Conservation (phyloP, 2,329 filamentous ascomycete species). For the Claviceps paspali region DNA sequence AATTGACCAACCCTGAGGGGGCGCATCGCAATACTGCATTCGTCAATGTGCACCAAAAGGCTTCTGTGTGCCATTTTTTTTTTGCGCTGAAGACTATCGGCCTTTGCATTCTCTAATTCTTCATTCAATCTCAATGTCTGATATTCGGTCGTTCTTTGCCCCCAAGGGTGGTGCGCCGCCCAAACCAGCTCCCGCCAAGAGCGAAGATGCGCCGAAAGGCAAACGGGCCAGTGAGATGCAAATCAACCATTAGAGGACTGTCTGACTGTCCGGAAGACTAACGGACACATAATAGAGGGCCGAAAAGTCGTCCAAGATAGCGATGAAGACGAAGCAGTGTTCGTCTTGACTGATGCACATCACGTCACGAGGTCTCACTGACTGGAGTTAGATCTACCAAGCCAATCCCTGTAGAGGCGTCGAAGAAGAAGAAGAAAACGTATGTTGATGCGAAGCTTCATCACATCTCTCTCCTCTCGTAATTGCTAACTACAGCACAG, state of each 20-base stretch:
- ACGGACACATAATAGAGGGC: slow-evolving; percentile 23
- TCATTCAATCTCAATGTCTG: slow-evolving; percentile 46
- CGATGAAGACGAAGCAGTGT: slow-evolving; percentile 49
- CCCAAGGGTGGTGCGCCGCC: slow-evolving; percentile 48
- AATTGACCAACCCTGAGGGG: too few relatives aligned
- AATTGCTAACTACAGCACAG: slow-evolving; percentile 12
- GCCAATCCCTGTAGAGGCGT: slow-evolving; percentile 29
- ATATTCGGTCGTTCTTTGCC: slow-evolving; percentile 85
- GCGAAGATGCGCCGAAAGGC: slow-evolving; percentile 27
- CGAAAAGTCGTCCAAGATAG: slow-evolving; percentile 70
- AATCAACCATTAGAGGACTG: not conserved
- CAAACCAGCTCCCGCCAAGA: slow-evolving; percentile 31
- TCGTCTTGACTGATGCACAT: not conserved
- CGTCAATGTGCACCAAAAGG: slow-evolving; percentile 11
- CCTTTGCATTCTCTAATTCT: slow-evolving; percentile 2
- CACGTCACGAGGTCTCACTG: not conserved
- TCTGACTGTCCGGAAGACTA: slow-evolving; percentile 5
- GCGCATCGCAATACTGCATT: slow-evolving; percentile 10
- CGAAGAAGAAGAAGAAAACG: slow-evolving; percentile 41
- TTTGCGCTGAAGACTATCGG: slow-evolving; percentile 1
- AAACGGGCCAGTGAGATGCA: slow-evolving; percentile 28
- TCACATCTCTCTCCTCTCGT: not conserved
- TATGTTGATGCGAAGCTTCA: slow-evolving; percentile 16
- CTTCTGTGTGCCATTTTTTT: slow-evolving; percentile 1
- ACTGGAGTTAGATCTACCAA: slow-evolving; percentile 31